These are phyloP conservation scores for Diversispora epigaea DNA, from an alignment of 192 early-diverging fungal species.

Conservation along the genomic window DNA sequence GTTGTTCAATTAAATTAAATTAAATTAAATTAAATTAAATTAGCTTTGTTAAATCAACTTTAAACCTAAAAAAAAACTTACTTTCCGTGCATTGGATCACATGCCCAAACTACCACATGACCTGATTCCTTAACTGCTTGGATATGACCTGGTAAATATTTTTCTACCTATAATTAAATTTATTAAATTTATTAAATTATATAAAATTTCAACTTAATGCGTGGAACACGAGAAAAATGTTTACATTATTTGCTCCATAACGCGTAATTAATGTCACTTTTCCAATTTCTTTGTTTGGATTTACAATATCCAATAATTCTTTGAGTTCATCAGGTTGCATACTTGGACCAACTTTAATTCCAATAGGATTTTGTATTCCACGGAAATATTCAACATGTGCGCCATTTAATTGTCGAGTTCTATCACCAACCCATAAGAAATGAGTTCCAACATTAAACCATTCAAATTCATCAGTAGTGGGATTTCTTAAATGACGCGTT, in stretches of 20 bases:
- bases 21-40: background rate
- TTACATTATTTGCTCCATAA: conserved; percentile 77
- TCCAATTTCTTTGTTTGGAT: conserved; percentile 82
- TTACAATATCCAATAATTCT: conserved; percentile 80
- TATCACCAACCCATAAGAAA: conserved; percentile 98
- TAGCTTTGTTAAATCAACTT: background rate
- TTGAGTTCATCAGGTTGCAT: conserved; percentile 87
- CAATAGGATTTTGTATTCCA: conserved; percentile 96
- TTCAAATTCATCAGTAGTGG: conserved; percentile 51
- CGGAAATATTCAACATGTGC: conserved; percentile 97
- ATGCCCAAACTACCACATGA: conserved; percentile 92
- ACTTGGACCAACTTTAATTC: conserved; percentile 92
- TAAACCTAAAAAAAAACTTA: conserved; percentile 33
- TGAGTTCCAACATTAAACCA: conserved; percentile 95
- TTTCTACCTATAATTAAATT: conserved; percentile 50
- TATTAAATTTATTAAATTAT: background rate
- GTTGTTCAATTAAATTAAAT: background rate
- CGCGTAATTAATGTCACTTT: conserved; percentile 96
- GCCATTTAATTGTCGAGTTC: conserved; percentile 91
- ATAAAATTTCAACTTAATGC: background rate
- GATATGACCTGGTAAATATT: conserved; percentile 85
- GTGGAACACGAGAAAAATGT: background rate
- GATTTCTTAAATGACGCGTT: conserved; percentile 64
- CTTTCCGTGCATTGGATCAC: conserved; percentile 99
- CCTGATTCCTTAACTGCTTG: conserved; percentile 81